Evolutionary conservation across 2,329 filamentous ascomycete species (phyloP), one percentile per base, ranked within the genome.

Genomic region (Cercospora sp.): DNA sequence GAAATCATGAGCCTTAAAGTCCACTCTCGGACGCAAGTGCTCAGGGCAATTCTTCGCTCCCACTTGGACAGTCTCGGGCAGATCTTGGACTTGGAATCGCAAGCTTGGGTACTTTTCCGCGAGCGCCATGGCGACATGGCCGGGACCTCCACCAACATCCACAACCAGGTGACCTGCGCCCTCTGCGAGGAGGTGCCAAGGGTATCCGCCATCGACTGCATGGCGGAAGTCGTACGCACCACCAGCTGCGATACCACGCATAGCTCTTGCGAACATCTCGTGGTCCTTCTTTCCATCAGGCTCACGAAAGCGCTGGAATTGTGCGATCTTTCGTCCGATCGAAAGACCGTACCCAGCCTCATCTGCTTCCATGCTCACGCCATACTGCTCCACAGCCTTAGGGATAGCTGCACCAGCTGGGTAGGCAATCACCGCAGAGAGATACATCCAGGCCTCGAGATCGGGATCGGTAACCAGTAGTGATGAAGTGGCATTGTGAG

Each of bases 381-480:
- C 70, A 32, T 74, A 74, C 37, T 70, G 60, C 24, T 71, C 69
- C 5, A 74, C 66, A 1, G 72, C 70, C 53, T 72, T 66, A 1
- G 71, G 69, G 13, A 74, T 67, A 12, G 69, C 65, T 30, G 69
- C 69, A 6, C 71, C 72, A 30, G 72, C 72, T 18, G 69, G 69
- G 32, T 71, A 74, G 3, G 72, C 72, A 12, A 71, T 66, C 16
- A 68, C 71, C n/a, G 69, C 66, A 40, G 67, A 71, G 8, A 72
- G 64, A 55, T 70, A 70, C 57, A 74, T 66, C 70, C 71, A 74
- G 28, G 71, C 66, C 40, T 72, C 71, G 3, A 74, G 64, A 45
- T 74, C 72, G 7, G 72, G 66, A 34, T 74, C 71, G 16, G 72
- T 74, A 9, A 72, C 71, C n/a, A 74, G 71, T 13, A 71, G 58